Base-by-base conservation (phyloP, 202 grass and related monocot genomes). In the Zizania palustris region DNA sequence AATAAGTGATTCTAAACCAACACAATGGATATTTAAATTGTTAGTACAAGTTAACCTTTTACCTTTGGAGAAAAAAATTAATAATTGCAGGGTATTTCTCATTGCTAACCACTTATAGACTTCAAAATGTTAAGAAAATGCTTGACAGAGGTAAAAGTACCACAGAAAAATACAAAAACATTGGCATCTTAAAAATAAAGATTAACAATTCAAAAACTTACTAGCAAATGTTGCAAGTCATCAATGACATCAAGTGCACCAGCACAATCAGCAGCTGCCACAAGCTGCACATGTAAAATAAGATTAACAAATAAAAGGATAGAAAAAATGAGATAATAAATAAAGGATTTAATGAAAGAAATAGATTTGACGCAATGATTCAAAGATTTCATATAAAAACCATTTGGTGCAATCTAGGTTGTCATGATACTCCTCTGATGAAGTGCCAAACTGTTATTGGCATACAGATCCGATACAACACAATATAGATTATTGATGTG, bases 221-320 rank as follows among this genome's bases (percentile, higher is more conserved):
- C 96, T 60, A 98, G 62, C 75, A 98, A 92, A 82, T 95, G 90
- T 61, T 92, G 87, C 87, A 98, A 73, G 74, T 98, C 89, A 70
- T 98, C 96, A 3, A 87, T 98, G 60, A 98, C 83, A 81, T 98
- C 96, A 76, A 98, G 87, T 36, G 96, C 91, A 69, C 91, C 96
- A 75, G 92, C 96, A 84, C 96, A 98, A 80, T 99, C 96, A 72
- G 96, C 92, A 77, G 92, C 89, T 75, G 86, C 77, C 65, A 99
- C 92, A 79, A 99, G 96, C 92, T 99, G 91, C 64, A 85, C 74
- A 66, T 62, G 53, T 22, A 56, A 67, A 85, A 75, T 12, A 80
- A 73, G 18, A 81, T 89, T 65, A 89, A 43, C 34, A 18, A 49
- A 73, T 71, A 1, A 45, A 37, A 60, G 0, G 7, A 82, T 16